These are phyloP conservation scores for Arachis hypogaea DNA, from an alignment of 306 rosid genomes.

Conservation along the genomic window DNA sequence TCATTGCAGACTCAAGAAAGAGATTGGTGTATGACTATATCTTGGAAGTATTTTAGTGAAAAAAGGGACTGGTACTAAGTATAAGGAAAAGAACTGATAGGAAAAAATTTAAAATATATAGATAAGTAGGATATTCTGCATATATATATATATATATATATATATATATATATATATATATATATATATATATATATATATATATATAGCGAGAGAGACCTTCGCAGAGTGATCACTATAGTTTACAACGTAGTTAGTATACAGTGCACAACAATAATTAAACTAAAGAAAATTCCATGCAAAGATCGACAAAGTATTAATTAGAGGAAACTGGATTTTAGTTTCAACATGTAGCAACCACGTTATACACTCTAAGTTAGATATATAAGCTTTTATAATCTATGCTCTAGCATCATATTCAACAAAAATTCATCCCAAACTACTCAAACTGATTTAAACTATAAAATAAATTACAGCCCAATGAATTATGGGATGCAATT, in stretches of 20 bases:
- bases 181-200: too few species aligned
- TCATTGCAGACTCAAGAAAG: not conserved
- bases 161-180: too few species aligned
- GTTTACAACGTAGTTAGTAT: not conserved
- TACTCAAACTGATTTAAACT: conserved; percentile 7
- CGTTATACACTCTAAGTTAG: too few species aligned
- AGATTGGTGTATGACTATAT: not conserved
- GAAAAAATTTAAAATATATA: not conserved
- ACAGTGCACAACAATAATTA: not conserved
- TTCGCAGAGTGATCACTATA: conserved; percentile 15
- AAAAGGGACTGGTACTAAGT: conserved; percentile 15
- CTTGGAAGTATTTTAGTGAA: not conserved
- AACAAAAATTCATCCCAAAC: conserved; percentile 23
- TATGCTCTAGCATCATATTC: conserved; percentile 15
- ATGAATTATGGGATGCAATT: conserved; percentile 19
- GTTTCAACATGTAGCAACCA: too few species aligned
- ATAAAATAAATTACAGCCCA: conserved; percentile 15
- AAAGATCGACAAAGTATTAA: too few species aligned
- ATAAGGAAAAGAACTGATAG: too few species aligned
- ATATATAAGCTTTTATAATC: not conserved
- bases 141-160: too few species aligned
- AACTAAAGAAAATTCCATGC: too few species aligned
- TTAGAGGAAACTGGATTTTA: too few species aligned
- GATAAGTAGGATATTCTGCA: conserved; percentile 6
- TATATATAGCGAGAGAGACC: not conserved